Percentiles rank a stretch among this genome's conserved stretches.
These are phyloP conservation scores for Physaria fendleri DNA, from an alignment of 345 rosid genomes.

Conservation along the genomic window DNA sequence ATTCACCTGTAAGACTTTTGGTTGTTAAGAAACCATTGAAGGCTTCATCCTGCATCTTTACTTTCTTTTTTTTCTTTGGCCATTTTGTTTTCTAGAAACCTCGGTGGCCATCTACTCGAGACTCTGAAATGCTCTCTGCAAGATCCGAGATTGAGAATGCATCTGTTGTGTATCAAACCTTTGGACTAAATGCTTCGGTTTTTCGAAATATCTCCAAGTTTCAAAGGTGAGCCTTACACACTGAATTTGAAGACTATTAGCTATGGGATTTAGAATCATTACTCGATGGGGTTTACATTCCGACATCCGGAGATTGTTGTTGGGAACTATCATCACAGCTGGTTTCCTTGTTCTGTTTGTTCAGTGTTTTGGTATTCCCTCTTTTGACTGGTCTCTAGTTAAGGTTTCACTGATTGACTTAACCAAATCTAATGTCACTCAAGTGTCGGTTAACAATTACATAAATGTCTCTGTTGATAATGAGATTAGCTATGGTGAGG, in stretches of 20 bases:
- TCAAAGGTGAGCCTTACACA: conserved; percentile 36
- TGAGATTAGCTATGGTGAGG: conserved; percentile 1
- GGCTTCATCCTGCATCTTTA: background rate
- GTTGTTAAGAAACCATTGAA: background rate
- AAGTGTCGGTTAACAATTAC: too few relatives aligned
- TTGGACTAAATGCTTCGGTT: conserved; percentile 41
- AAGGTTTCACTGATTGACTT: conserved; percentile 26
- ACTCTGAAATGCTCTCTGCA: conserved; percentile 53
- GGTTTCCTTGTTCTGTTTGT: conserved; percentile 34
- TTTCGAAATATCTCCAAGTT: conserved; percentile 69
- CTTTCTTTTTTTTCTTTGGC: background rate
- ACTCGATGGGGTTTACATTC: conserved; percentile 24
- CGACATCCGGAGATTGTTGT: conserved; percentile 44
- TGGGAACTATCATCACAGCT: conserved; percentile 27
- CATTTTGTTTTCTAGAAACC: conserved; percentile 41
- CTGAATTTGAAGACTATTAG: background rate
- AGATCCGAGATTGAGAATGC: conserved; percentile 55
- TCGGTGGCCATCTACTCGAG: conserved; percentile 44
- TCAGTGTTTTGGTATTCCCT: conserved; percentile 40
- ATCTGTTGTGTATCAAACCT: conserved; percentile 25
- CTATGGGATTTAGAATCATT: too few relatives aligned
- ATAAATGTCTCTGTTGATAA: conserved; percentile 23
- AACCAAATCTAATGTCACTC: conserved; percentile 5
- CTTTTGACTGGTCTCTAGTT: conserved; percentile 8
- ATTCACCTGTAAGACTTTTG: conserved; percentile 44